Percentiles rank a stretch among this genome's conserved stretches.
phyloP scores from a whole-genome alignment of 2,329 filamentous ascomycete species.

The Pseudogymnoascus sp. region DNA sequence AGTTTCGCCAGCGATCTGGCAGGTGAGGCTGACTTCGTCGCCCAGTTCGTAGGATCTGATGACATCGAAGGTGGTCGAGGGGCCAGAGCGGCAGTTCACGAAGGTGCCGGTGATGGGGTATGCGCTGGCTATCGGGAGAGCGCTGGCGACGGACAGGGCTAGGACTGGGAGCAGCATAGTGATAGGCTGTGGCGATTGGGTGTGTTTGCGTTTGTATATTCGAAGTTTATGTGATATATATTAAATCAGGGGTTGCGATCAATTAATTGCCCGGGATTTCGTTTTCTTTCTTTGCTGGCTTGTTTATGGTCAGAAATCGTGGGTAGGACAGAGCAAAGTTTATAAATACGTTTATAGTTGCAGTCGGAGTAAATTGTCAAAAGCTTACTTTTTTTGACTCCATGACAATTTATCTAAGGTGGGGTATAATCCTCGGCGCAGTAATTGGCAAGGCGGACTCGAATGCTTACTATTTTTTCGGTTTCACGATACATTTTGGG shows the following conservation, averaged over 20 bases:
- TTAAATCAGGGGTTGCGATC: neutral
- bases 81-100: conserved; percentile 10
- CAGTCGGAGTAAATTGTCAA: neutral
- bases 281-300: neutral
- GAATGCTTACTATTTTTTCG: neutral
- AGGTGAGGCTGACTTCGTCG: conserved; percentile 12
- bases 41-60: conserved; percentile 11
- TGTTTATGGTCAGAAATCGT: neutral
- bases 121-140: neutral
- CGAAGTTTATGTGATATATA: neutral
- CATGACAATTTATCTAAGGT: neutral
- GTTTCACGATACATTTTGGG: neutral
- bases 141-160: neutral
- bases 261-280: neutral
- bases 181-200: neutral
- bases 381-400: neutral
- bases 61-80: conserved; percentile 6
- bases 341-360: neutral
- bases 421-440: neutral
- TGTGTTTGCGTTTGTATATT: neutral
- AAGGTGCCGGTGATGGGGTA: conserved; percentile 6
- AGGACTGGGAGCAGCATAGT: neutral
- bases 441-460: neutral
- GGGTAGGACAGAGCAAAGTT: neutral
- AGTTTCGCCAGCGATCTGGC: conserved; percentile 10